Conservation (phyloP, 2,329 filamentous ascomycete species). For the Colletotrichum spinosum region DNA sequence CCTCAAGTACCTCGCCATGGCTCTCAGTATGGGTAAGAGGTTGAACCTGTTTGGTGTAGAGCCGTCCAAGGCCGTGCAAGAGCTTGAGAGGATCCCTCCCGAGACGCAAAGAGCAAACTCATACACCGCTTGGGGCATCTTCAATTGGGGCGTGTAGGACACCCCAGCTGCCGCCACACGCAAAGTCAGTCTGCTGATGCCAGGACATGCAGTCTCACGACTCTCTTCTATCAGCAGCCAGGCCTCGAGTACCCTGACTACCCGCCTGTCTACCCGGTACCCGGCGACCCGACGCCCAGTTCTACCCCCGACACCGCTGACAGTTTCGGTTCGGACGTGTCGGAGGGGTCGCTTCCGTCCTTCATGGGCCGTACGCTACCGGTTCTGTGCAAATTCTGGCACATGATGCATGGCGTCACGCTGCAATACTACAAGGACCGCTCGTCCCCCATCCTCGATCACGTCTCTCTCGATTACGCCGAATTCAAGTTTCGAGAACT, state of each 20-base stretch:
- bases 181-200: not conserved
- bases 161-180: not conserved
- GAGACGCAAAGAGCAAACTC: slow-evolving; percentile 29
- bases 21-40: slow-evolving; percentile 44
- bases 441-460: slow-evolving; percentile 23
- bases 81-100: slow-evolving; percentile 34
- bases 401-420: slow-evolving; percentile 48
- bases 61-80: not conserved
- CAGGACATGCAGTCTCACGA: slow-evolving; percentile 41
- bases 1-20: slow-evolving; percentile 45
- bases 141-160: slow-evolving; percentile 52
- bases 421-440: slow-evolving; percentile 43
- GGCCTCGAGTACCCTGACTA: slow-evolving; percentile 38
- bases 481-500: slow-evolving; percentile 54
- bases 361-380: slow-evolving; percentile 47
- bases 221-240: slow-evolving; percentile 48
- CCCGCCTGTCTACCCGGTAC: slow-evolving; percentile 40
- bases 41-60: slow-evolving; percentile 46
- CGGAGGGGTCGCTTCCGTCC: not conserved
- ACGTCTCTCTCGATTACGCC: slow-evolving; percentile 42
- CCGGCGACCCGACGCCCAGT: slow-evolving; percentile 4
- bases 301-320: not conserved
- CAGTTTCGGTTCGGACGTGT: not conserved
- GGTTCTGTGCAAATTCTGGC: slow-evolving; percentile 50
- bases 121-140: slow-evolving; percentile 46